These are phyloP conservation scores for Rosa rugosa DNA, from an alignment of 306 rosid genomes.

Conservation along the genomic window DNA sequence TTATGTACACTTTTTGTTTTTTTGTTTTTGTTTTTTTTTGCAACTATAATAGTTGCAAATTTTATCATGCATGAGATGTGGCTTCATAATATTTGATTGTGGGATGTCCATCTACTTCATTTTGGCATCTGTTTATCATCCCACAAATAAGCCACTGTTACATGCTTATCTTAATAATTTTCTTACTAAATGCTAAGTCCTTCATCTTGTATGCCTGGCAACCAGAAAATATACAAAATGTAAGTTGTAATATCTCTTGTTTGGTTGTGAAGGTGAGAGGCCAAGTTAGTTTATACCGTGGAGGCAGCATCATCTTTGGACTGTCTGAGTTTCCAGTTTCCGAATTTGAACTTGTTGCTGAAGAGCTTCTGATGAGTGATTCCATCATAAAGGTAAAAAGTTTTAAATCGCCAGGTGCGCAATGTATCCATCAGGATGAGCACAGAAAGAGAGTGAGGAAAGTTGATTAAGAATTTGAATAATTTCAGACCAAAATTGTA, in stretches of 20 bases:
- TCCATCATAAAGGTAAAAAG: slow-evolving; percentile 73
- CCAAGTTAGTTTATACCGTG: slow-evolving; percentile 79
- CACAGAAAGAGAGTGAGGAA: not conserved
- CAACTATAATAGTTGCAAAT: not conserved
- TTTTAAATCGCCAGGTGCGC: not conserved
- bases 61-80: not conserved
- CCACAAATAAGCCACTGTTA: not conserved
- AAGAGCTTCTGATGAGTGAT: slow-evolving; percentile 98
- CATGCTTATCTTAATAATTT: not conserved
- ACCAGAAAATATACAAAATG: not conserved
- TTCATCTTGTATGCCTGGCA: not conserved
- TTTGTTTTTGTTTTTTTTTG: not conserved
- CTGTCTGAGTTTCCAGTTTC: slow-evolving; percentile 85
- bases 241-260: slow-evolving; percentile 6
- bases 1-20: not conserved
- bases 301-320: slow-evolving; percentile 93
- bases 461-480: not conserved
- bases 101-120: not conserved
- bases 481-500: not conserved
- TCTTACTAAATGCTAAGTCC: not conserved
- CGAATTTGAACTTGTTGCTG: slow-evolving; percentile 97
- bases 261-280: slow-evolving; percentile 86
- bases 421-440: not conserved
- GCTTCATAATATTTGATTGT: not conserved
- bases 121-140: not conserved